A percentile compares a stretch with the other conserved stretches of the same genome.
Evolutionary conservation across 257 asterid genomes (phyloP).

Genomic region (Solanum gandarillasii): DNA sequence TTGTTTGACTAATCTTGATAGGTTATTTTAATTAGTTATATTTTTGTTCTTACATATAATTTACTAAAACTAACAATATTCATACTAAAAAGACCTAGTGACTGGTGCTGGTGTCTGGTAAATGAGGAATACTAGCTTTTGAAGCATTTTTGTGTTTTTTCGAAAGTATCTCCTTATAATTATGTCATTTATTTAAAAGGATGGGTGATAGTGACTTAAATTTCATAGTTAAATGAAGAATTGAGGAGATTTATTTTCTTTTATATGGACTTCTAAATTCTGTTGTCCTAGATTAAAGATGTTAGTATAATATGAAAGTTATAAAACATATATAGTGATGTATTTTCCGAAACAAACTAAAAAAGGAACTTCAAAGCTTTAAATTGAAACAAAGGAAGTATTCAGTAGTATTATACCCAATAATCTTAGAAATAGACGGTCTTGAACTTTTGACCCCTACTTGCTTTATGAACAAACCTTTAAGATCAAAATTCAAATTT

Average conservation of each 20-base stretch:
- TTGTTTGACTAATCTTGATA: not conserved
- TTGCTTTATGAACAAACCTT: not conserved
- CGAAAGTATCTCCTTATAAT: not conserved
- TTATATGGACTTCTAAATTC: too few species aligned
- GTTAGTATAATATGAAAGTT: not conserved
- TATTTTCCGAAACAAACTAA: not conserved
- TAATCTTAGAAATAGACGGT: too few species aligned
- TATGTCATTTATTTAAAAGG: not conserved
- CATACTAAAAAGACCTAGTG: not conserved
- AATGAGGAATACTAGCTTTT: not conserved
- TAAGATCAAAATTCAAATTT: too few species aligned
- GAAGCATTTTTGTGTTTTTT: not conserved
- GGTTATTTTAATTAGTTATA: not conserved
- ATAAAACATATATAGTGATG: not conserved
- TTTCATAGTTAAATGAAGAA: not conserved
- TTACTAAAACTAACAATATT: not conserved
- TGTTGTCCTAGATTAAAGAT: not conserved
- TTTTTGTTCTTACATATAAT: not conserved
- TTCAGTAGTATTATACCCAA: too few species aligned
- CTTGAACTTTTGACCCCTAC: not conserved
- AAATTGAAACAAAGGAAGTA: too few species aligned
- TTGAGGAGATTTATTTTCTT: not conserved
- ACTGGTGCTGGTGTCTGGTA: not conserved
- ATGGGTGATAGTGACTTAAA: not conserved
- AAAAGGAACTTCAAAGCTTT: too few species aligned